Conservation (phyloP, 2,329 filamentous ascomycete species). For the Didymosphaeria variabile region DNA sequence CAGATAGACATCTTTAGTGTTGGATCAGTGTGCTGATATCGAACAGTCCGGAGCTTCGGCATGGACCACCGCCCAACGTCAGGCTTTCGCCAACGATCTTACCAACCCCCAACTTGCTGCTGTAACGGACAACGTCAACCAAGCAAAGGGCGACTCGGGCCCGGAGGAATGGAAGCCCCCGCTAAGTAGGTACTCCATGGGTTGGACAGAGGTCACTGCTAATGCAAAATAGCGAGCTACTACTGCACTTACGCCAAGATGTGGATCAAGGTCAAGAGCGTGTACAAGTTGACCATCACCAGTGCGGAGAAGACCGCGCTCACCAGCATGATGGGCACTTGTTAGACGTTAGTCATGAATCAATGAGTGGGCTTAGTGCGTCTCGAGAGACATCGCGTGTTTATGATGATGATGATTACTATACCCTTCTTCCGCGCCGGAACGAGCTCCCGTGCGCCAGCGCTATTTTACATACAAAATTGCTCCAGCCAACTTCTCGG, state of each 20-base stretch:
- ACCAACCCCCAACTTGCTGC: constrained; percentile 78
- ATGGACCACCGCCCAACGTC: constrained; percentile 73
- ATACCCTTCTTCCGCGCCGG: background rate
- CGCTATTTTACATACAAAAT: constrained; percentile 1
- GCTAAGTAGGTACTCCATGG: constrained; percentile 26
- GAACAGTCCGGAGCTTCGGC: constrained; percentile 71
- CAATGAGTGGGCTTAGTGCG: background rate
- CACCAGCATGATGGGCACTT: constrained; percentile 70
- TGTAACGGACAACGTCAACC: constrained; percentile 80
- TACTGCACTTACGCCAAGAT: constrained; percentile 81
- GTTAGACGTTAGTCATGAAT: constrained; percentile 50
- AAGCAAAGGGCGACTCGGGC: constrained; percentile 74
- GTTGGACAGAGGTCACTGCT: constrained; percentile 12
- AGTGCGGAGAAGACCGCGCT: constrained; percentile 76
- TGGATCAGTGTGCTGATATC: background rate
- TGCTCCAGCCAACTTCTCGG: background rate
- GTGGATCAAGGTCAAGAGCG: constrained; percentile 81
- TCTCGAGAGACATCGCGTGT: background rate
- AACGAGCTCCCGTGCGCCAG: background rate
- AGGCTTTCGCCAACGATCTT: constrained; percentile 80
- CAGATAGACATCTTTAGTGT: background rate
- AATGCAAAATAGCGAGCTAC: constrained; percentile 60
- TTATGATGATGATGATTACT: constrained; percentile 1
- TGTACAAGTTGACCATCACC: constrained; percentile 74
- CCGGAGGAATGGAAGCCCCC: constrained; percentile 79